Conservation (phyloP, 192 early-diverging fungal species). For the Cetraspora pellucida region DNA sequence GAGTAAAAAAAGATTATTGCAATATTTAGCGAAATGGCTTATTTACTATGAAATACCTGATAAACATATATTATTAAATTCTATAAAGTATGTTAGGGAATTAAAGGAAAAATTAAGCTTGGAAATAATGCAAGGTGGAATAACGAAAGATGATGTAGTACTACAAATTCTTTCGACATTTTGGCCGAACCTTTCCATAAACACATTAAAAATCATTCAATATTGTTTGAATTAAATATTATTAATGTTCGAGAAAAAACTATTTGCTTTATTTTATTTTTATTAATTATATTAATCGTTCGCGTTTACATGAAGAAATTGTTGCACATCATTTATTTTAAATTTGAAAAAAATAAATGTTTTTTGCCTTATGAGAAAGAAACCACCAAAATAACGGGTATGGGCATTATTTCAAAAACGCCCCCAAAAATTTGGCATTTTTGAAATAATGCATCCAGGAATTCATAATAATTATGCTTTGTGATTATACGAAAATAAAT, state of each 20-base stretch:
- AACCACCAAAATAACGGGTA: no score
- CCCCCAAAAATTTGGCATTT: no score
- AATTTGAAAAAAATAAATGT: no score
- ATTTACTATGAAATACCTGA: constrained; percentile 25
- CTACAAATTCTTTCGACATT: constrained; percentile 1
- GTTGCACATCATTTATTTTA: no score
- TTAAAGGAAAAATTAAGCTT: neutral
- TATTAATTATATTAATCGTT: no score
- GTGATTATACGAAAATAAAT: no score
- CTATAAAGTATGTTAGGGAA: neutral
- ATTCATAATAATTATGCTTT: no score
- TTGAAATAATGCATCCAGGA: no score
- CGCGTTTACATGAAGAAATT: no score
- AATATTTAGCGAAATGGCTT: constrained; percentile 14
- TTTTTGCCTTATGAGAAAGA: no score
- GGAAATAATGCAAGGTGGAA: neutral
- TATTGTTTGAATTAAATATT: constrained; percentile 7
- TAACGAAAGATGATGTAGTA: neutral
- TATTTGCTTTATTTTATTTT: neutral
- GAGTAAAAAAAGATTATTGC: neutral
- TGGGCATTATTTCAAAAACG: no score
- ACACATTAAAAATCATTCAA: constrained; percentile 1
- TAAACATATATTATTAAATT: constrained; percentile 56
- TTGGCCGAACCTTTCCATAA: constrained; percentile 13
- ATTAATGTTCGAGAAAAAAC: neutral